Conservation (phyloP, 352 stramenopile genomes). For the Globisporangium heterothallicum region DNA sequence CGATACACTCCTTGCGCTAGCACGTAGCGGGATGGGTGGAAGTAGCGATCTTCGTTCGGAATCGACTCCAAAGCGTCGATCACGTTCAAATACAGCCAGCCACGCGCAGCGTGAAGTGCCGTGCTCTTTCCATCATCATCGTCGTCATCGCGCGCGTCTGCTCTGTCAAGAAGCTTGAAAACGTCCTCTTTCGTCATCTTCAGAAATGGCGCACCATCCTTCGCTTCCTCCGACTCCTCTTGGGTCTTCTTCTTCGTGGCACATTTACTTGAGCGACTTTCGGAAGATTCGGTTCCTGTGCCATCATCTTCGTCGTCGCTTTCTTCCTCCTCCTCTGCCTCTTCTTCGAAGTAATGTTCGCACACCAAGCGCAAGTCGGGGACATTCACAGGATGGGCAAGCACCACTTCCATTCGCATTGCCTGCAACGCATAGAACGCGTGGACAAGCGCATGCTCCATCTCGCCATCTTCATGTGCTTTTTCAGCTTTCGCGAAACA, state of each 20-base stretch:
- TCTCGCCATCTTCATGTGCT: slow-evolving; percentile 48
- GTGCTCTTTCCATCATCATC: slow-evolving; percentile 1
- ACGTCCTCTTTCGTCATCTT: slow-evolving; percentile 44
- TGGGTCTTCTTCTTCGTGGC: background rate
- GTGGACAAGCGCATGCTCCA: slow-evolving; percentile 69
- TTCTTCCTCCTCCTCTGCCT: slow-evolving; percentile 23
- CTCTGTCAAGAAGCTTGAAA: slow-evolving; percentile 24
- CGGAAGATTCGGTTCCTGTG: background rate
- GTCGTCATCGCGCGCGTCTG: background rate
- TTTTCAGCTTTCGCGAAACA: slow-evolving; percentile 56
- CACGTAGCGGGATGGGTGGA: slow-evolving; percentile 63
- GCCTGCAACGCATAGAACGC: slow-evolving; percentile 73
- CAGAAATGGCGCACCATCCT: background rate
- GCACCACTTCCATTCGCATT: slow-evolving; percentile 49
- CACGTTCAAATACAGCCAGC: slow-evolving; percentile 55
- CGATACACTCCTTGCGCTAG: slow-evolving; percentile 54
- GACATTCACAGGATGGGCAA: slow-evolving; percentile 19
- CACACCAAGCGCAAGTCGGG: slow-evolving; percentile 33
- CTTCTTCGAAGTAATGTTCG: slow-evolving; percentile 57
- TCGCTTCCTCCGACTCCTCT: slow-evolving; percentile 9
- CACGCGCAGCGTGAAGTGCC: slow-evolving; percentile 21
- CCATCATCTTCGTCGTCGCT: slow-evolving; percentile 8
- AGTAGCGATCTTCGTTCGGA: slow-evolving; percentile 75
- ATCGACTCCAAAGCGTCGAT: slow-evolving; percentile 71
- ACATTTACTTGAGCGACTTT: slow-evolving; percentile 8